Conservation (phyloP, 140 eudicot genomes). For the Ambrosia hybrid region DNA sequence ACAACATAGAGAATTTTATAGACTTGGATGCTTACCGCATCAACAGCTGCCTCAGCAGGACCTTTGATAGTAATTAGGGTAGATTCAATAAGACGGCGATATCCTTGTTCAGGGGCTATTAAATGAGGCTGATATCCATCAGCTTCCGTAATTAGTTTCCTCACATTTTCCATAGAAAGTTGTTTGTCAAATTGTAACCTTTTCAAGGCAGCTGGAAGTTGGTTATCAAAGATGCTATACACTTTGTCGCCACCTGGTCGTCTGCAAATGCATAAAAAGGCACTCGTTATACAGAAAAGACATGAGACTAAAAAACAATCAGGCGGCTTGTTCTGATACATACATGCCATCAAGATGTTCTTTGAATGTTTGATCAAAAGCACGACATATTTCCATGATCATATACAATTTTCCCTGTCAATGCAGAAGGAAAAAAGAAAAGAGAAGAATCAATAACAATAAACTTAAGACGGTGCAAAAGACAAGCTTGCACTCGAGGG, state of each 20-base stretch:
- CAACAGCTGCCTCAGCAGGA: constrained; percentile 7
- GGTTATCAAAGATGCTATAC: not conserved
- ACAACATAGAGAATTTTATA: no score
- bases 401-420: constrained; percentile 81
- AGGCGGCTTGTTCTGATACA: constrained; percentile 25
- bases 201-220: constrained; percentile 3
- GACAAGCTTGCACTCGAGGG: no score
- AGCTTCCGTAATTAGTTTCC: not conserved
- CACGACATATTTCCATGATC: constrained; percentile 90
- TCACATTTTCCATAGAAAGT: constrained; percentile 10
- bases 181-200: constrained; percentile 6
- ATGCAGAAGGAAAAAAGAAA: no score
- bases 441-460: no score
- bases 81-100: constrained; percentile 5
- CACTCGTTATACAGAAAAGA: no score
- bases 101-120: constrained; percentile 10
- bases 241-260: constrained; percentile 4
- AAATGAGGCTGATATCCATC: constrained; percentile 12
- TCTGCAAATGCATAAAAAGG: not conserved
- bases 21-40: not conserved
- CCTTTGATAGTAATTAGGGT: not conserved
- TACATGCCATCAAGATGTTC: constrained; percentile 98
- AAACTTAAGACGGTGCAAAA: no score
- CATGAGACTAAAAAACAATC: no score
- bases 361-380: constrained; percentile 84